A percentile compares a stretch with the other conserved stretches of the same genome.
Evolutionary conservation across 805 yeast genomes (phyloP).

Genomic region (Babjeviella inositovora): DNA sequence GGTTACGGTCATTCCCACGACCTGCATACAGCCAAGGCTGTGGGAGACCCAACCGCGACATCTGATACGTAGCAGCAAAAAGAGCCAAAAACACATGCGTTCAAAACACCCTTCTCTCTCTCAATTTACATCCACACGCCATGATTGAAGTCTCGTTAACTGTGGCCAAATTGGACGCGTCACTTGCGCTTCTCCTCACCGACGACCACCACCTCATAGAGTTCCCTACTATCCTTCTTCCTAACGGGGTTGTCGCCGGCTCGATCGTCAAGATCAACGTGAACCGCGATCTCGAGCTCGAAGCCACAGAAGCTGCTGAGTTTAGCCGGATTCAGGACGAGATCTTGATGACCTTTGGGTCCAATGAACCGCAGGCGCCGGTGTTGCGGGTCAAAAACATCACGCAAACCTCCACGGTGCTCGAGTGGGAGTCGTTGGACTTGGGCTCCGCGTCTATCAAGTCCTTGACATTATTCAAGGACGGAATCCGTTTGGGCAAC

Average conservation of each 20-base stretch:
- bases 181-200: conserved; percentile 79
- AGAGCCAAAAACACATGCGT: no score
- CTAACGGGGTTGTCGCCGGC: conserved; percentile 84
- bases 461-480: conserved; percentile 64
- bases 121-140: not conserved
- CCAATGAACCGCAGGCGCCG: conserved; percentile 57
- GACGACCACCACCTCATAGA: conserved; percentile 89
- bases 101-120: no score
- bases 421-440: conserved; percentile 84
- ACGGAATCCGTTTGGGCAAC: conserved; percentile 55
- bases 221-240: conserved; percentile 87
- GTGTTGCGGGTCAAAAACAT: conserved; percentile 53
- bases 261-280: conserved; percentile 78
- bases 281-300: conserved; percentile 59
- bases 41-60: no score
- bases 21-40: no score
- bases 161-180: conserved; percentile 92
- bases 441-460: conserved; percentile 73
- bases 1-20: no score
- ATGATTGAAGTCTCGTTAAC: conserved; percentile 89
- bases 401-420: conserved; percentile 88
- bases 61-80: no score
- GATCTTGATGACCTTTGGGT: conserved; percentile 60
- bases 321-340: conserved; percentile 60
- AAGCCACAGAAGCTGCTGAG: conserved; percentile 33